Evolutionary conservation across 2,329 filamentous ascomycete species (phyloP), one percentile per base, ranked within the genome.

Genomic region (Pezizomycotina sp.): DNA sequence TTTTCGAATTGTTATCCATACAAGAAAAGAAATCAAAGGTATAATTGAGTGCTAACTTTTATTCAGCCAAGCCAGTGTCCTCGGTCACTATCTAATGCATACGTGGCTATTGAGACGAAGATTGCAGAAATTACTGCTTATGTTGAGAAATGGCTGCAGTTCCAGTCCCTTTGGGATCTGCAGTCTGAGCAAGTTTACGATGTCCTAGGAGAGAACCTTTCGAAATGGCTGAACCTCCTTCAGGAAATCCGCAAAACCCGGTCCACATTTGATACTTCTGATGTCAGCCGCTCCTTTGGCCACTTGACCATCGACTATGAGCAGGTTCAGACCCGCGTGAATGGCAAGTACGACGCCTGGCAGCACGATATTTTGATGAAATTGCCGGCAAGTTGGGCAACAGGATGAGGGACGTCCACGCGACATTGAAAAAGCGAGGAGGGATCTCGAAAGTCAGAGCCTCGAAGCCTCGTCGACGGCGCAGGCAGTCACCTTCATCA

Each of bases 321-420:
- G 52, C 91, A 98, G 58, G 89, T 98, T 0, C 91, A 98, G 58
- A 82, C 86, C 38, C 93, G 92, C 59, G 89, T 99, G 57, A 98
- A 95, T 52, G 82, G 83, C 51, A 98, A 95, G 57, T 99, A 98
- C 55, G 91, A 99, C 55, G 86, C 95, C 57, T 98, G 91, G 89
- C 89, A 99, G 57, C 82, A 93, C 51, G 89, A 99, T 48, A 92
- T 98, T 36, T 65, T 95, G 23, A 71, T 79, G 50, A 92, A 92
- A 55, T 99, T 58, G 89, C 83, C 23, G 69, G 70, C 38, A 81
- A 89, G 37, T 75, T 98, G 28, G 82, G 84, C 29, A 78, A 72
- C 46, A 79, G 84, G 31, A 91, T 95, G 74, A 71, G 82, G 31
- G 89, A 98, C 52, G 77, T 93, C 3, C 83, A 89, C 50, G 75